These are phyloP conservation scores for Tolypocladium tundrense DNA, from an alignment of 2,329 filamentous ascomycete species.

Conservation along the genomic window DNA sequence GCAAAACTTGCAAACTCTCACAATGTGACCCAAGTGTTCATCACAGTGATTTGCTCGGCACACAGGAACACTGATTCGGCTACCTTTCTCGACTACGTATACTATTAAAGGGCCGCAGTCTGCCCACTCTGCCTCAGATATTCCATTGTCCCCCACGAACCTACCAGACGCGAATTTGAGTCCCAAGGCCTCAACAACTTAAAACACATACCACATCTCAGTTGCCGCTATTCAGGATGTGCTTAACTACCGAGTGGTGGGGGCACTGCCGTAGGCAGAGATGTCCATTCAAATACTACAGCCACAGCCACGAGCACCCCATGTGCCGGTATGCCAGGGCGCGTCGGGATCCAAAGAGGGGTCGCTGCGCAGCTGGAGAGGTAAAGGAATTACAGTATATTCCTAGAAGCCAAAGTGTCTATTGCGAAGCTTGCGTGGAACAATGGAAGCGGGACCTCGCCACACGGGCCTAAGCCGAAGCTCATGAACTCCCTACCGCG, in stretches of 20 bases:
- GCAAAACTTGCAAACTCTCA: background rate
- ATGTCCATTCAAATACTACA: background rate
- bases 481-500: background rate
- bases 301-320: background rate
- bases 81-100: too few species aligned
- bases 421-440: background rate
- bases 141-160: background rate
- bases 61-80: background rate
- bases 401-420: background rate
- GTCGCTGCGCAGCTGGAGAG: background rate
- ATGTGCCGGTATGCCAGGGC: background rate
- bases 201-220: too few species aligned
- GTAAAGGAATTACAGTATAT: background rate
- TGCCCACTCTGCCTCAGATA: background rate
- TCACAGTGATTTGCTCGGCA: background rate
- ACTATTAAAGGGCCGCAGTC: background rate
- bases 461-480: too few species aligned
- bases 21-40: background rate
- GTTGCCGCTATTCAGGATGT: background rate
- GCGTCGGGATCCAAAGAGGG: background rate
- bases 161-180: background rate
- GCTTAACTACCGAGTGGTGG: background rate
- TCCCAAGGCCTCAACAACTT: background rate
- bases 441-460: background rate
- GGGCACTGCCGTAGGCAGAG: background rate